Evolutionary conservation across 169 alveolate species (phyloP), one percentile per base, ranked within the genome.

Genomic region (Perkinsus olseni): DNA sequence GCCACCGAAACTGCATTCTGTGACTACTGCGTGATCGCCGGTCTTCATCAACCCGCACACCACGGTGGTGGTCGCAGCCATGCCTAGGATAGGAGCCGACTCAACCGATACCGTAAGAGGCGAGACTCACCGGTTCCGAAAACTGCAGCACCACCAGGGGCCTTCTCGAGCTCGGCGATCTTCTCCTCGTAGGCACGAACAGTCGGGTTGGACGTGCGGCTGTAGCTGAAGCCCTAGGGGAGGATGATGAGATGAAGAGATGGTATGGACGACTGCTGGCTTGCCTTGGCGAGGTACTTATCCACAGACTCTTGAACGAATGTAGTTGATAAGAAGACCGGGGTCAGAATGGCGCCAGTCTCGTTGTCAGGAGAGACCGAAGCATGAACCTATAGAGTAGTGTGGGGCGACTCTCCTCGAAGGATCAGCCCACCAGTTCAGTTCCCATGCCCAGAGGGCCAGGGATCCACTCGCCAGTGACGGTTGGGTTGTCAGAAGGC

Each of bases 1-100:
- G 38, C 97, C 97, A 11, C 97, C 97, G 92, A 95, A 96, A 74
- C 95, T 91, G 94, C 97, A 95, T 20, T 91, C 94, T 45, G 96
- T 93, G 91, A 95, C 93, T 13, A 96, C 94, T 93, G 94, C 40
- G 93, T 92, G 95, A 74, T 92, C 95, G 0, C 95, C 96, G 0
- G 95, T 92, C 37, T 90, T 38, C 50, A 93, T 91, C 38, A 91
- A 91, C 31, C 93, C 91, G 28, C 95, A 90, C 39, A 95, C 91
- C 1, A 95, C 74, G 40, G 96, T 51, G 37, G 94, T 94, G 31
- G 95, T 95, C 28, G 97, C 96, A 8, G 97, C 97, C 97, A 96
- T 96, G 62, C 97, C 97, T 17, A 95, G 91, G 91, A 13, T 62
- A 28, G 34, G 34, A 3, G 34, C n/a, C 17, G 28, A 62, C 82